These are phyloP conservation scores for Glycine latifolia DNA, from an alignment of 306 rosid species.

Conservation along the genomic window DNA sequence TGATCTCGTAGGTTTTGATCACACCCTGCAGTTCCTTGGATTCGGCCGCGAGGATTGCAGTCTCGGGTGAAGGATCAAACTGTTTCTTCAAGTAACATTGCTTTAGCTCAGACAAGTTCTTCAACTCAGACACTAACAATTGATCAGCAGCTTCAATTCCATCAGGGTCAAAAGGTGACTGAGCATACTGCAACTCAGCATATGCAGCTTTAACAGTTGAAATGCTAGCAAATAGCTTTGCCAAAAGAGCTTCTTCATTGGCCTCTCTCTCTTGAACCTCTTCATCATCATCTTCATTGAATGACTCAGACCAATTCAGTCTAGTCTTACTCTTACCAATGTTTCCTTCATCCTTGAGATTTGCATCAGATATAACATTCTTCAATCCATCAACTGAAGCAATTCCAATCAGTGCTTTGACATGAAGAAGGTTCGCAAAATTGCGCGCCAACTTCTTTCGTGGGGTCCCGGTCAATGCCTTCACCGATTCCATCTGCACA, in stretches of 20 bases:
- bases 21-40: slow-evolving; percentile 80
- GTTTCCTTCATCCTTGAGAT: slow-evolving; percentile 51
- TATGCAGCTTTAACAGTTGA: slow-evolving; percentile 81
- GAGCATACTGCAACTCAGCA: slow-evolving; percentile 78
- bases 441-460: slow-evolving; percentile 67
- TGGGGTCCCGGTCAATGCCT: slow-evolving; percentile 66
- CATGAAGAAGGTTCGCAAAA: slow-evolving; percentile 84
- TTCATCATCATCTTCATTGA: slow-evolving; percentile 52
- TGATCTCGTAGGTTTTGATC: slow-evolving; percentile 65
- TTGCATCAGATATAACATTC: slow-evolving; percentile 55
- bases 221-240: slow-evolving; percentile 76
- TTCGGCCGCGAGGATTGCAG: slow-evolving; percentile 64
- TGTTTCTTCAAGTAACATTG: slow-evolving; percentile 79
- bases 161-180: slow-evolving; percentile 79
- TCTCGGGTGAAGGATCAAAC: slow-evolving; percentile 72
- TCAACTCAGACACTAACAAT: slow-evolving; percentile 65
- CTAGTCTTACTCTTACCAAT: slow-evolving; percentile 46
- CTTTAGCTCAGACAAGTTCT: slow-evolving; percentile 81
- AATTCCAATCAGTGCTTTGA: slow-evolving; percentile 65
- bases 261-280: slow-evolving; percentile 68
- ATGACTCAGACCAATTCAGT: slow-evolving; percentile 44
- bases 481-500: slow-evolving; percentile 83
- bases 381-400: slow-evolving; percentile 62
- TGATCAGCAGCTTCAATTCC: slow-evolving; percentile 82
- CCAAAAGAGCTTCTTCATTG: slow-evolving; percentile 72